Evolutionary conservation across 306 rosid species (phyloP), one percentile per base, ranked within the genome.

Genomic region (Geum urbanum): DNA sequence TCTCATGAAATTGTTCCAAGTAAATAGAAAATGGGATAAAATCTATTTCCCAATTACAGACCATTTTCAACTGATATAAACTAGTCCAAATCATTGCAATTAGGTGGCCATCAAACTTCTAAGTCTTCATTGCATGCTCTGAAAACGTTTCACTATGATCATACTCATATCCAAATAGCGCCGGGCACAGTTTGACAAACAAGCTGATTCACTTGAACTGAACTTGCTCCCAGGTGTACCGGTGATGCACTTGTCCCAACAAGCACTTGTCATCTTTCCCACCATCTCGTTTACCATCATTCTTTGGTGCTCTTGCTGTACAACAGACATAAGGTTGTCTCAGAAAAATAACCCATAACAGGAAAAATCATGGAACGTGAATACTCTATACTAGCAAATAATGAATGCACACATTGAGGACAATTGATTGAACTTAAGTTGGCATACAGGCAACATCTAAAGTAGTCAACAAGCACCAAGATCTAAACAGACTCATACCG

Each of bases 171-270:
- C 96, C 88, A 87, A 72, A 68, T 84, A 87, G 49, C 96, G 98
- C 15, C 82, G 92, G 10, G 96, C 98, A 60, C 98, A 92, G 80
- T 92, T 83, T 4, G 92, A 65, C 15, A 92, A 88, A 75, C 96
- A 92, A 71, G 58, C 56, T 45, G 83, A 67, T 79, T 92, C 98
- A 50, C 96, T 72, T 60, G 91, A 86, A 74, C 98, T 92, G 84
- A 92, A 89, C 78, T 89, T 92, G 85, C 81, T 89, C 72, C 96
- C 98, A 1, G 95, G 98, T 0, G 89, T 55, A 53, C 92, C 75
- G 1, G 92, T 86, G 81, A 92, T 78, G 84, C 98, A 92, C 80
- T 92, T 92, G 83, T 87, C 92, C 98, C 96, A 92, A 71, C 98
- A 92, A 6, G 78, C 85, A 77, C 84, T 87, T 2, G 96, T 92